These are phyloP conservation scores for Dothideomycetes sp. DNA, from an alignment of 2,329 filamentous ascomycete species.

Conservation along the genomic window DNA sequence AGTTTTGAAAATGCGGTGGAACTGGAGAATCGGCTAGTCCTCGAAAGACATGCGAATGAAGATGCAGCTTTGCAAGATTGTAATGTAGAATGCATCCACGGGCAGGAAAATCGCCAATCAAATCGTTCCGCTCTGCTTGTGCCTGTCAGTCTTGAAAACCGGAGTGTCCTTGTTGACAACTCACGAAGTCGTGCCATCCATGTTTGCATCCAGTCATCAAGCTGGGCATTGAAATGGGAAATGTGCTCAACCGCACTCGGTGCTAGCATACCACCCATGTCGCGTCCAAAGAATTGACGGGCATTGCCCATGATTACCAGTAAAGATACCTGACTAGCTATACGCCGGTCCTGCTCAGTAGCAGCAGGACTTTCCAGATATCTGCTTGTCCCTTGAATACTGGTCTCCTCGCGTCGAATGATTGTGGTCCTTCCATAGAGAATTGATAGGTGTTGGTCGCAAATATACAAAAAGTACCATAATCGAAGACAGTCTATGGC, in stretches of 20 bases:
- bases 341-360: constrained; percentile 43
- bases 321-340: constrained; percentile 47
- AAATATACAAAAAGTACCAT: constrained; percentile 55
- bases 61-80: constrained; percentile 42
- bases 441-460: constrained; percentile 55
- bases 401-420: constrained; percentile 43
- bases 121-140: constrained; percentile 2
- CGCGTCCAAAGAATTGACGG: constrained; percentile 44
- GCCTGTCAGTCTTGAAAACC: neutral
- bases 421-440: constrained; percentile 49
- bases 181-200: constrained; percentile 6
- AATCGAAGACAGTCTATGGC: constrained; percentile 44
- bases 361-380: constrained; percentile 43
- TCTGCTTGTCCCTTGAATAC: constrained; percentile 46
- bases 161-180: neutral
- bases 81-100: constrained; percentile 34
- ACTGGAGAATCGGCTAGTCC: constrained; percentile 36
- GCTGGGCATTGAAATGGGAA: constrained; percentile 24
- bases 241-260: constrained; percentile 42
- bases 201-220: constrained; percentile 38
- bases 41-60: constrained; percentile 39
- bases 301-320: constrained; percentile 47
- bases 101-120: constrained; percentile 7
- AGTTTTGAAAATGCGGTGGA: constrained; percentile 36
- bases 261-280: constrained; percentile 41